Evolutionary conservation across 441 rosid genomes (phyloP), one percentile per base, ranked within the genome.

Genomic region (Pelargonium australe): DNA sequence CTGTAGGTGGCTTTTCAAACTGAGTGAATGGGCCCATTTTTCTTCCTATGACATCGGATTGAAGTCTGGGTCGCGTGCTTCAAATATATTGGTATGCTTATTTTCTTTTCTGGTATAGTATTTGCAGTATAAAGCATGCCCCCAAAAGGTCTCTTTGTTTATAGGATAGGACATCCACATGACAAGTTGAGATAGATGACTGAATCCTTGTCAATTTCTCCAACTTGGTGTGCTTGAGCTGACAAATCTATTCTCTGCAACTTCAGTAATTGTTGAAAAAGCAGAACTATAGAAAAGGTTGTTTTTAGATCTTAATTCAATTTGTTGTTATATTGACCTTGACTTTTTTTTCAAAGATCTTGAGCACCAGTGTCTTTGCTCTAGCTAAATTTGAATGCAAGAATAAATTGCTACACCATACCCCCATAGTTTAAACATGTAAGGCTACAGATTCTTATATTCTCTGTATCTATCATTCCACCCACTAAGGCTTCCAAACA

Each of bases 21-120:
- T 92, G 60, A 89, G 97, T 80, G 98, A 92, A 77, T 92, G 98
- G 98, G 88, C 89, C 71, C 90, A 87, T 69, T 82, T 87, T 80
- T 85, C 96, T 41, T 82, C 92, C 40, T 90, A 93, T 73, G 96
- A 87, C 65, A 83, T 87, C 70, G 98, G 97, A 75, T 84, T 90
- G 80, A 86, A 87, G 69, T 85, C 81, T 70, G 98, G 98, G 65
- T 83, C 98, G 60, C 83, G 90, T 78, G 92, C 96, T 79, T 87
- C 98, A 17, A 80, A 93, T 80, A 89, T 93, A 77, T 72, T 93
- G 96, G 98, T 90, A 82, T 66, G 67, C 55, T 47, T 47, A 12
- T n/a, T 47, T 3, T 47, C 34, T 80, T 77, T 72, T 14, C 49
- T 47, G 64, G 2, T 47, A 47, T 47, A 9, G 12, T 47, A 47